Base-by-base conservation (phyloP, 2,329 filamentous ascomycete species). In the Microdochium bolleyi region DNA sequence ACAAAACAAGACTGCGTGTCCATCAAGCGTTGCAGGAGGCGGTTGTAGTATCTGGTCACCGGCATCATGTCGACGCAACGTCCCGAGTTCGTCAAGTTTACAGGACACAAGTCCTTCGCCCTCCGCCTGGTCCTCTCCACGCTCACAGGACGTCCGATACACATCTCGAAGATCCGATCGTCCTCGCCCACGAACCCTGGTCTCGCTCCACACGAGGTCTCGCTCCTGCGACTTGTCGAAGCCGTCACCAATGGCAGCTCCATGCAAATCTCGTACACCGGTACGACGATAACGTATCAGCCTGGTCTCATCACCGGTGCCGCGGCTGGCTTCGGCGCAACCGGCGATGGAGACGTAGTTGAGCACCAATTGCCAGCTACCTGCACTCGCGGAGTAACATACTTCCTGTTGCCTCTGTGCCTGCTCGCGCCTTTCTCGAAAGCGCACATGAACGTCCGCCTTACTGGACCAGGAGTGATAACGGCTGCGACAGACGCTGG, bases 221-320 rank as follows among this genome's bases (percentile, higher is more conserved):
- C 94, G 49, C 92, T 99, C 70, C 81, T 99, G 30, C 92, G 94
- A 53, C 87, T 99, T 19, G 85, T 99, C 64, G 94, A 97, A 70
- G 82, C 89, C 60, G 80, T 99, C 62, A 99, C 94, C 64, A 99
- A 99, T 76, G 94, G 94, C 72, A 89, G 88, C 54, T 85, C 88
- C 53, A 90, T 97, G 73, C 92, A 96, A 64, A 96, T 99, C 61
- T 96, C 91, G 11, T 94, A 95, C 73, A 96, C 91, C 1, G 94
- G 94, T 66, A 97, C 94, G 0, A 92, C 90, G 1, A 82, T 99
- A 53, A 86, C 92, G 37, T 99, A 95, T 73, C 87, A 89, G 59
- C 94, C 94, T 0, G 94, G 94, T 34, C 77, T 99, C 41, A 95
- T 99, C 63, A 94, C 90, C 0, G 94, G 94, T 56, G 87, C 85